Evolutionary conservation across 805 yeast species (phyloP).

Genomic region (Candida parachauliodes): DNA sequence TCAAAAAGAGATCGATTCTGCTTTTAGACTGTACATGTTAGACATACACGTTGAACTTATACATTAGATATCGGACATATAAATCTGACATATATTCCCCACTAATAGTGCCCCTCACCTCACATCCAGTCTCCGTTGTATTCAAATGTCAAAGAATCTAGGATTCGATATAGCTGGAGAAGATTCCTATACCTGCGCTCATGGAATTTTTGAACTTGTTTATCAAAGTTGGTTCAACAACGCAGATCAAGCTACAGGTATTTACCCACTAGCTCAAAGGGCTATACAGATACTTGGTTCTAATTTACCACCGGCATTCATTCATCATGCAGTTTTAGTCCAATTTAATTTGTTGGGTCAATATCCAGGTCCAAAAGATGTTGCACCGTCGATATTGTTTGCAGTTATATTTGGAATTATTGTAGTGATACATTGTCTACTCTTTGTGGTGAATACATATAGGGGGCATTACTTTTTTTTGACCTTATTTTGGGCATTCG

Average conservation of each 20-base stretch:
- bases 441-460: slow-evolving; percentile 44
- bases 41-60: too few relatives aligned
- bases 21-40: too few relatives aligned
- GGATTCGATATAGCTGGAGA: slow-evolving; percentile 3
- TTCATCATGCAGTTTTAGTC: slow-evolving; percentile 29
- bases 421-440: slow-evolving; percentile 37
- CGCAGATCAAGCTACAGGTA: slow-evolving; percentile 6
- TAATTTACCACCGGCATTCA: slow-evolving; percentile 36
- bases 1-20: too few relatives aligned
- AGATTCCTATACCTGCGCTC: slow-evolving; percentile 5
- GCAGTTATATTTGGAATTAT: slow-evolving; percentile 48
- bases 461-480: slow-evolving; percentile 60
- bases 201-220: slow-evolving; percentile 3
- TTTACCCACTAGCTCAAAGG: slow-evolving; percentile 19
- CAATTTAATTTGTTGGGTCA: slow-evolving; percentile 59
- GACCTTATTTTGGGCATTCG: slow-evolving; percentile 47
- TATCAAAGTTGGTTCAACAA: slow-evolving; percentile 3
- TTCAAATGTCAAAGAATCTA: not conserved
- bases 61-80: too few relatives aligned
- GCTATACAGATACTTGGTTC: slow-evolving; percentile 23
- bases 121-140: not conserved
- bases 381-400: slow-evolving; percentile 59
- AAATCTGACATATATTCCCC: too few relatives aligned
- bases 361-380: slow-evolving; percentile 50
- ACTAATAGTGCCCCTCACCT: not conserved